Base-by-base conservation (phyloP, 2,329 filamentous ascomycete genomes). In the Colletotrichum tamarilloi region DNA sequence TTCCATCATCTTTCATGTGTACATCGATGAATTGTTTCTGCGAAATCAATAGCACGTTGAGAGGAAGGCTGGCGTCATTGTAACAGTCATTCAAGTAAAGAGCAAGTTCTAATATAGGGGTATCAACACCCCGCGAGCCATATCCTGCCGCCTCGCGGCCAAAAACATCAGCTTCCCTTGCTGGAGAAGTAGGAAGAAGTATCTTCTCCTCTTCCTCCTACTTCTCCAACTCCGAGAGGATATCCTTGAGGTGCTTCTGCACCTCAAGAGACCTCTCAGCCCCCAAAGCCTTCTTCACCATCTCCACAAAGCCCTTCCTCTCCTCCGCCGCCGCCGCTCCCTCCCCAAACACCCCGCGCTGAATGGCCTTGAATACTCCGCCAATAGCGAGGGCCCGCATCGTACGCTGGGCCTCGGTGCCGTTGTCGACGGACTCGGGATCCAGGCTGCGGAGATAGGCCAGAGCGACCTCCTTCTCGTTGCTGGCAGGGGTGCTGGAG, bases 371-470 rank as follows among this genome's bases (percentile, higher is more conserved):
- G 6, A 85, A 78, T 12, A 86, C 82, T 0, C 84, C 82, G 1
- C 80, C 80, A 0, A 87, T 78, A 0, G 88, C 87, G 76, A 86
- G 85, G 1, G 85, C 85, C 49, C 89, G 82, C 72, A 80, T 81
- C 26, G 84, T 76, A 19, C 89, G 84, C 80, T 91, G 89, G 4
- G 84, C 78, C 76, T 91, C 89, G 0, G 86, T 86, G 0, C 88
- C 87, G 0, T 83, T 81, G 35, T 87, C 87, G 0, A 83, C 80
- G 55, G 81, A 81, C 11, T 86, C 84, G 4, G 86, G 77, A 35
- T 89, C 86, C 8, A 91, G 77, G 32, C 87, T 86, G 4, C 77
- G 72, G 1, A 90, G 81, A 78, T 88, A 89, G 12, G 79, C 78
- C 19, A 83, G 68, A 0, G 80, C 73, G 5, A 73, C 62, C 8